A percentile compares a stretch with the other conserved stretches of the same genome.
phyloP scores from a whole-genome alignment of 164 flowering plant genomes.

The Brasenia schreberi region DNA sequence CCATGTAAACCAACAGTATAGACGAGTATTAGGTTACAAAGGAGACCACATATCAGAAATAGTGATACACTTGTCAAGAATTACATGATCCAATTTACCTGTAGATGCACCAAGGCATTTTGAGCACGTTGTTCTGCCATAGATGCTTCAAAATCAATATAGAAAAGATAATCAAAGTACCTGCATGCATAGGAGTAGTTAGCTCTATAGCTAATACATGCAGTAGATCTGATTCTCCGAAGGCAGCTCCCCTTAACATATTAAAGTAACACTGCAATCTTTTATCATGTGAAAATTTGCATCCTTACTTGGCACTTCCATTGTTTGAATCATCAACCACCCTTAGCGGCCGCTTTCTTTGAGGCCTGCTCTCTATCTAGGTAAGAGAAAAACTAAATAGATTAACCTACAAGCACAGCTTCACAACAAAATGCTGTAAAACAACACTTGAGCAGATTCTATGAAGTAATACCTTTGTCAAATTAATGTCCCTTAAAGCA shows the following conservation, averaged over 20 bases:
- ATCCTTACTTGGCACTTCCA: conserved; percentile 74
- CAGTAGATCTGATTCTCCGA: no score
- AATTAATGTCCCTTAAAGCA: conserved; percentile 69
- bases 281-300: no score
- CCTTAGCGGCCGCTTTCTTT: conserved; percentile 60
- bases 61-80: not conserved
- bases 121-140: conserved; percentile 93
- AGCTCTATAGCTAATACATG: no score
- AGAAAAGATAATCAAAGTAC: conserved; percentile 91
- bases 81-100: conserved; percentile 38
- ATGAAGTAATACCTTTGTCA: conserved; percentile 56
- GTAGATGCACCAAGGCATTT: conserved; percentile 72
- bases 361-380: conserved; percentile 97
- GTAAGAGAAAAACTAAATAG: not conserved
- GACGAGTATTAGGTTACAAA: no score
- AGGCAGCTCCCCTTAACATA: no score
- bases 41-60: not conserved
- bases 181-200: conserved; percentile 20
- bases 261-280: no score
- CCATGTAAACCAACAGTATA: no score
- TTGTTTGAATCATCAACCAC: conserved; percentile 76
- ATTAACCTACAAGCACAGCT: not conserved
- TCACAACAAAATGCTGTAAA: not conserved
- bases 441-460: not conserved
- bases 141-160: conserved; percentile 92